Evolutionary conservation across 805 yeast genomes (phyloP).

Genomic region (Pichia nakasei): DNA sequence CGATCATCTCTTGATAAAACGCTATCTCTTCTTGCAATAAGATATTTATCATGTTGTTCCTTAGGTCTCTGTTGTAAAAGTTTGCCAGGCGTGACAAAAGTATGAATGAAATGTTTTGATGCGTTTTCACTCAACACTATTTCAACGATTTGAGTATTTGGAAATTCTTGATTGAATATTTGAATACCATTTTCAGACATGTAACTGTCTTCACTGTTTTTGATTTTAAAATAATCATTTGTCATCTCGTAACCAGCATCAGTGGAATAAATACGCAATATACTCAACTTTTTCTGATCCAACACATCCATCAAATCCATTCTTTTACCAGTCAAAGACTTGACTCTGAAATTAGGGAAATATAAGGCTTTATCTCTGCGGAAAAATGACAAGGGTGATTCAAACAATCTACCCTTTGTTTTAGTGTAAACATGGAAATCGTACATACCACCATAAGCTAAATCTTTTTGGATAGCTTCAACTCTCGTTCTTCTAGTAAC

Average conservation of each 20-base stretch:
- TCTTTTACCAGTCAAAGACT: conserved; percentile 33
- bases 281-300: conserved; percentile 41
- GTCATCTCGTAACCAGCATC: conserved; percentile 64
- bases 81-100: conserved; percentile 39
- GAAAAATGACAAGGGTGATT: conserved; percentile 76
- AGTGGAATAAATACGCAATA: conserved; percentile 59
- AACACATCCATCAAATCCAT: conserved; percentile 32
- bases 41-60: conserved; percentile 40
- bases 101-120: conserved; percentile 57
- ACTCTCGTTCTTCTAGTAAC: conserved; percentile 28
- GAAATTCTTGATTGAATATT: conserved; percentile 33
- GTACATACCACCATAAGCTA: conserved; percentile 59
- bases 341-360: conserved; percentile 72
- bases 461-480: conserved; percentile 43
- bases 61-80: conserved; percentile 18
- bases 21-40: conserved; percentile 49
- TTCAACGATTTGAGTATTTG: conserved; percentile 65
- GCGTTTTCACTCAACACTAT: conserved; percentile 67
- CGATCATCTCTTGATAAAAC: conserved; percentile 50
- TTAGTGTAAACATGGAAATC: conserved; percentile 57
- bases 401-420: conserved; percentile 78
- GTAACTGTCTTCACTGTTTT: conserved; percentile 32
- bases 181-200: conserved; percentile 33
- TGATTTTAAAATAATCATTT: conserved; percentile 46
- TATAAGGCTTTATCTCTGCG: conserved; percentile 60